A percentile compares a stretch with the other conserved stretches of the same genome.
These are phyloP conservation scores for Tricholoma sp. DNA, from an alignment of 768 basidiomycete species.

Conservation along the genomic window DNA sequence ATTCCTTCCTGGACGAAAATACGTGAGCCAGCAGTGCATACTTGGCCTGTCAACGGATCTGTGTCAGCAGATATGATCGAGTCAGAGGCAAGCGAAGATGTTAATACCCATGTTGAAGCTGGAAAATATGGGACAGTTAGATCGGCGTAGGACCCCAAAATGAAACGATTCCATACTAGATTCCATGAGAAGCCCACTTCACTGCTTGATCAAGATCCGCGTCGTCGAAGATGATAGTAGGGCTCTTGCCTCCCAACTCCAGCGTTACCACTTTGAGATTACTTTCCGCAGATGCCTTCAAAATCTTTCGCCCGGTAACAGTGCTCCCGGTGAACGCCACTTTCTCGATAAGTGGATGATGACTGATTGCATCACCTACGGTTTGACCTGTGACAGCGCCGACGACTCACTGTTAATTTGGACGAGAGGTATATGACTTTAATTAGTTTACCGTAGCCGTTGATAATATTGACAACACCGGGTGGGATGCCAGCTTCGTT, in stretches of 20 bases:
- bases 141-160: too few relatives aligned
- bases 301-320: conserved; percentile 67
- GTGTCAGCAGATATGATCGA: not conserved
- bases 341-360: conserved; percentile 55
- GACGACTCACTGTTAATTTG: conserved; percentile 39
- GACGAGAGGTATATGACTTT: conserved; percentile 22
- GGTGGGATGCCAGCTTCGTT: conserved; percentile 64
- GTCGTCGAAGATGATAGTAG: conserved; percentile 65
- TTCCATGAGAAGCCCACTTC: conserved; percentile 63
- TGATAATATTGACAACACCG: conserved; percentile 64
- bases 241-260: conserved; percentile 76
- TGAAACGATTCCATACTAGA: conserved; percentile 42
- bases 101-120: conserved; percentile 34
- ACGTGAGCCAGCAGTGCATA: conserved; percentile 49
- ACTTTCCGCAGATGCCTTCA: conserved; percentile 71
- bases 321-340: conserved; percentile 85
- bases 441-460: conserved; percentile 40
- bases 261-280: conserved; percentile 84
- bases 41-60: conserved; percentile 32
- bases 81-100: not conserved
- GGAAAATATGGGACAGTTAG: too few relatives aligned
- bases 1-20: conserved; percentile 53
- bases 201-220: conserved; percentile 68
- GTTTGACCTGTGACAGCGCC: conserved; percentile 42
- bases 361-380: conserved; percentile 55